Base-by-base conservation (phyloP, 345 rosid genomes). In the Citrus sp. region DNA sequence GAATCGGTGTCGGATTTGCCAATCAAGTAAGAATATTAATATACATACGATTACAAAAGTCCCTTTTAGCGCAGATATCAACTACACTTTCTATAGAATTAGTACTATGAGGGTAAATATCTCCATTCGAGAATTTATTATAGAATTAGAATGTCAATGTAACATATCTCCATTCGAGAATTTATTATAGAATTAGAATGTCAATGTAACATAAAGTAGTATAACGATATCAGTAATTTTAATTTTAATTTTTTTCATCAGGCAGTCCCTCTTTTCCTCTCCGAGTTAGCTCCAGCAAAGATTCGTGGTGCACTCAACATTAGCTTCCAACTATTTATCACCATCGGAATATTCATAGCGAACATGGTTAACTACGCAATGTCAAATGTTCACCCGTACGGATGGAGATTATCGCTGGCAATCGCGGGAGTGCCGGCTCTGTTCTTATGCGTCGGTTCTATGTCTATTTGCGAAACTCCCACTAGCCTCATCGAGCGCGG, bases 1-100 rank as follows among this genome's bases (percentile, higher is more conserved):
- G 95, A 6, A 8, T 80, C 1, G 98, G 97, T 0, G 92, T 94
- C 22, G 98, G 98, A 28, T 93, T 93, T 70, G 92, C 88, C 58
- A 88, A 87, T 80, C 96, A 90, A 87, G 97, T 90, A 79, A 68
- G 72, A 46, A 55, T 18, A 37, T 68, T 18, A 21, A 12, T 1
- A n/a, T 40, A 24, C 18, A n/a, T 40, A 24, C 18, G 14, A 38
- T 67, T 46, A 13, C 51, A 46, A 46, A 9, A 46, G 51, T 0
- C 16, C 9, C 1, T 46, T 13, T 13, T 12, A 46, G 51, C 4
- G 51, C 51, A 46, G 51, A 46, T 46, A 13, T 13, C 51, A 1
- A 13, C 51, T 46, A 0, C 51, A 12, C 18, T 46, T 46, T 1
- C 13, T 13, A 12, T 46, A 46, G 0, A 30, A 30, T 30, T 30